A percentile compares a stretch with the other conserved stretches of the same genome.
Conservation (phyloP, 768 basidiomycete genomes). For the Polyporus arcularius region DNA sequence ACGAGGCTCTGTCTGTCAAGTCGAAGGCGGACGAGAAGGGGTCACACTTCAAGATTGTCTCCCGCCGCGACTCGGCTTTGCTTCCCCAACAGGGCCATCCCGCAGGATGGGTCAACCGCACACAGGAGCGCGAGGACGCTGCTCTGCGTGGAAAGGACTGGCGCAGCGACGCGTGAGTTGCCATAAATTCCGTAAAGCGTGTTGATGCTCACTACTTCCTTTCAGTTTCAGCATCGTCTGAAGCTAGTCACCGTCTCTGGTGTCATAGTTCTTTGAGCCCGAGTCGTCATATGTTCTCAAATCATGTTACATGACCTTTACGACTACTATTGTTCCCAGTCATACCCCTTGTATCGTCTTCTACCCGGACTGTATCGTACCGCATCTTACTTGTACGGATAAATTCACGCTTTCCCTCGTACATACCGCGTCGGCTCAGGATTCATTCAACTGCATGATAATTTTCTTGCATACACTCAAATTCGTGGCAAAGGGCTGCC, state of each 20-base stretch:
- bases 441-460: no score
- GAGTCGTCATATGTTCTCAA: background rate
- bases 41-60: slow-evolving; percentile 82
- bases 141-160: slow-evolving; percentile 49
- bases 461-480: no score
- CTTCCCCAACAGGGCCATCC: slow-evolving; percentile 65
- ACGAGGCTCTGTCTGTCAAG: slow-evolving; percentile 43
- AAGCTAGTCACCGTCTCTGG: background rate
- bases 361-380: no score
- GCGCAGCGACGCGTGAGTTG: slow-evolving; percentile 51
- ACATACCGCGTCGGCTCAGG: no score
- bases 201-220: background rate
- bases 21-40: slow-evolving; percentile 41
- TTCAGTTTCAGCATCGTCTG: slow-evolving; percentile 16
- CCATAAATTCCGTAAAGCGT: background rate
- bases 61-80: slow-evolving; percentile 66
- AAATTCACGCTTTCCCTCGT: no score
- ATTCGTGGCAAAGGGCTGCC: no score
- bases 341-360: no score
- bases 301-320: no score
- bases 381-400: no score
- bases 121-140: slow-evolving; percentile 44
- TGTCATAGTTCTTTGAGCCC: background rate
- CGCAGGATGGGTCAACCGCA: slow-evolving; percentile 70
- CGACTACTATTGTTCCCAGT: background rate